Base-by-base conservation (phyloP, 768 basidiomycete species). In the Termitomyces sp. region DNA sequence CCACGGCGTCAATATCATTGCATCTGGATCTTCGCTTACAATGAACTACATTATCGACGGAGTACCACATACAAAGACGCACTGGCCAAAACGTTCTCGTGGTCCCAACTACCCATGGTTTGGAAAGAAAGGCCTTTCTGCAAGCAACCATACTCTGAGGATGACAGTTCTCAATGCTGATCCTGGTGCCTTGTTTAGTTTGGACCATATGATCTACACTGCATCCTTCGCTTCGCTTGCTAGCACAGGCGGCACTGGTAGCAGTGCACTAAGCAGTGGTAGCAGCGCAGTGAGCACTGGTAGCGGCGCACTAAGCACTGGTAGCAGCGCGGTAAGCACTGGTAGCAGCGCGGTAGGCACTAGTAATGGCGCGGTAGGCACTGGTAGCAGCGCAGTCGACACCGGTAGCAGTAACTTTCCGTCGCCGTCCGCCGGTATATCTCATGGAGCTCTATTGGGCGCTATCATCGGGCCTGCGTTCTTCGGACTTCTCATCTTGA, bases 191-290 rank as follows among this genome's bases (percentile, higher is more conserved):
- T 33, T 9, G 6, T 56, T 45, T 7, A 47, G 13, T 18, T 40
- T 56, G 12, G 58, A 59, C 42, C 46, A 59, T 35, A 20, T 59
- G 0, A 40, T 43, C 4, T 56, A 56, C 8, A 46, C 53, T 6
- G 42, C 54, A 8, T 59, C 58, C n/a, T 51, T 51, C 24, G 49
- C 3, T 24, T 22, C 8, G 32, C 20, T 50, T 22, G 0, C 33
- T 35, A 2, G 3, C 30, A 9, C 8, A 42, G 3, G 3, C 2
- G 18, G 18, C 22, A 14, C 33, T 35, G 33, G 33, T 35, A 35
- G 12, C 33, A 35, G 33, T 6, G 7, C 30, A 30, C 6, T 30
- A 6, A 7, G 30, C 30, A 0, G 6, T 30, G 7, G 30, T 30
- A 30, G 30, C 30, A 7, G 30, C 30, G 7, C 6, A 7, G 3